Conservation (phyloP, 208 protist genomes). For the Leishmania turanica region DNA sequence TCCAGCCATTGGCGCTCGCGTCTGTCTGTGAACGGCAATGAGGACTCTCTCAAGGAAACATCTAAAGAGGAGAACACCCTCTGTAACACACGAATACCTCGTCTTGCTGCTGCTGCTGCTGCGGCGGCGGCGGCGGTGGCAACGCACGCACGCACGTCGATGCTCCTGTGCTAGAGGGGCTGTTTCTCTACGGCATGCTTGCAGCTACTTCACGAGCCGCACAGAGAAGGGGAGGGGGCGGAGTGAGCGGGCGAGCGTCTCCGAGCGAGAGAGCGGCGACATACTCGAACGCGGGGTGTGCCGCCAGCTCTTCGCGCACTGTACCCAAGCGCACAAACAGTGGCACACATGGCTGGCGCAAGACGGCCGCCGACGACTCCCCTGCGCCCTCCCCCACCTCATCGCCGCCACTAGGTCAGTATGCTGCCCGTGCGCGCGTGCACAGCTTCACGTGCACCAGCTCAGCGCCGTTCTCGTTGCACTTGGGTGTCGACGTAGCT, state of each 20-base stretch:
- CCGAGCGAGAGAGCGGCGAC: too few species aligned
- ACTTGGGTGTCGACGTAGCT: not conserved
- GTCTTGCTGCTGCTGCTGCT: not conserved
- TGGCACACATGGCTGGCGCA: not conserved
- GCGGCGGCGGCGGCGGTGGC: too few species aligned
- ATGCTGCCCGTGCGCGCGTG: slow-evolving; percentile 2
- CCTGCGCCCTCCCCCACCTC: not conserved
- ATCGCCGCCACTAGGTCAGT: not conserved
- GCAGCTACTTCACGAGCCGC: not conserved
- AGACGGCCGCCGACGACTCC: not conserved
- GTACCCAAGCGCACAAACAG: not conserved
- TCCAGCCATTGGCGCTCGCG: too few species aligned
- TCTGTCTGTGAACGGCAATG: too few species aligned
- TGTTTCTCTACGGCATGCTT: not conserved
- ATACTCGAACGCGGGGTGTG: not conserved
- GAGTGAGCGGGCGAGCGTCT: too few species aligned
- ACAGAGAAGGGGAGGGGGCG: not conserved
- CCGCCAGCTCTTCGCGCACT: not conserved
- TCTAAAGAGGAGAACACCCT: too few species aligned
- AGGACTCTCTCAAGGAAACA: too few species aligned
- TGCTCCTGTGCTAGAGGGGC: not conserved
- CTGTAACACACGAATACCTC: too few species aligned
- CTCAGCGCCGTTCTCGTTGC: slow-evolving; percentile 19
- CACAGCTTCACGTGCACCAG: slow-evolving; percentile 21
- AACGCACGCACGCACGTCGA: not conserved